phyloP scores from a whole-genome alignment of 148 eudicot species.

The Polygonum maritimum region DNA sequence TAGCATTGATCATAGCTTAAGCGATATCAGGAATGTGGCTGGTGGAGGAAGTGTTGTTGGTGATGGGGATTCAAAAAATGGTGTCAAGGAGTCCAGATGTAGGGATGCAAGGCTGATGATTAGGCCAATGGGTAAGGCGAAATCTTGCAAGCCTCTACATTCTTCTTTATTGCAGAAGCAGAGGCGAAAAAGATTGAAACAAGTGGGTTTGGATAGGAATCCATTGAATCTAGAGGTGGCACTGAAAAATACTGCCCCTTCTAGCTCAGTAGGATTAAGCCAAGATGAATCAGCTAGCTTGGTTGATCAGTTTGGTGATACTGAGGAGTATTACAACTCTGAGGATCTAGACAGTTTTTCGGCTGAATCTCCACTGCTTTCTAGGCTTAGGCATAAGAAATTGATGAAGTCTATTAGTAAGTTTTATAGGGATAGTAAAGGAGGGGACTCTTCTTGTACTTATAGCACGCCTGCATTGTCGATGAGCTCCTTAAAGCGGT shows the following conservation, averaged over 20 bases:
- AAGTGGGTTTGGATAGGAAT: slow-evolving; percentile 25
- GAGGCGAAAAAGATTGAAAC: slow-evolving; percentile 25
- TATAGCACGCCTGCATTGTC: slow-evolving; percentile 94
- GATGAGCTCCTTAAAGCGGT: slow-evolving; percentile 61
- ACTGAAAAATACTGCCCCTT: slow-evolving; percentile 23
- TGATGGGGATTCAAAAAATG: slow-evolving; percentile 12
- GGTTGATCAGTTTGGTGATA: slow-evolving; percentile 65
- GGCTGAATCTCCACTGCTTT: slow-evolving; percentile 61
- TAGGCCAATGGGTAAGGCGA: slow-evolving; percentile 38
- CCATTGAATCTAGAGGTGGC: slow-evolving; percentile 22
- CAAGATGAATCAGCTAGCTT: slow-evolving; percentile 52
- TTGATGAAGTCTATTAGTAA: slow-evolving; percentile 18
- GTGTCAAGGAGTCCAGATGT: slow-evolving; percentile 38
- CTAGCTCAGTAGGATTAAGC: slow-evolving; percentile 25
- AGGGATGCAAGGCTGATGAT: slow-evolving; percentile 33
- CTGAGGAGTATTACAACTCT: slow-evolving; percentile 50
- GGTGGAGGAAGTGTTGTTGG: slow-evolving; percentile 56
- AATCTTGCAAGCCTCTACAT: slow-evolving; percentile 26
- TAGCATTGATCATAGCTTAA: slow-evolving; percentile 57
- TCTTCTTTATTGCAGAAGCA: slow-evolving; percentile 31
- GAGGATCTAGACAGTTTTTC: slow-evolving; percentile 46
- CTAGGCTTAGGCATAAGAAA: slow-evolving; percentile 47
- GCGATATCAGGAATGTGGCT: slow-evolving; percentile 53
- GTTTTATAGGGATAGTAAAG: slow-evolving; percentile 42
- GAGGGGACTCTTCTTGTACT: slow-evolving; percentile 65